Conservation (phyloP, 768 basidiomycete species). For the Candolleomyces aberdarensis region DNA sequence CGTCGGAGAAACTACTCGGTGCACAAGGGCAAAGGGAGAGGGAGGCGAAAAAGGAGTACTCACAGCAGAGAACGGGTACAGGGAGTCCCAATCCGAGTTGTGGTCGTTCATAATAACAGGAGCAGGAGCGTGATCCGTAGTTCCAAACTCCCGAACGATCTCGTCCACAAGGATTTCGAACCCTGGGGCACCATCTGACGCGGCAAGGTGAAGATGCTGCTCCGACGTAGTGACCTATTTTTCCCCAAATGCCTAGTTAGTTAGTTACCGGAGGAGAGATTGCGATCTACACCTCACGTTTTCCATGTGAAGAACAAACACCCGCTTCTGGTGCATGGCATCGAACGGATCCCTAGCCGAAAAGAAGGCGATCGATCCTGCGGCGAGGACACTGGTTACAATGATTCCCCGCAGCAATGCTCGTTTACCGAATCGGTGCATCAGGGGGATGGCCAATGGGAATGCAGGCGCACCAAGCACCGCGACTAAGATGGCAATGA, state of each 20-base stretch:
- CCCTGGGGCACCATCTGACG: slow-evolving; percentile 81
- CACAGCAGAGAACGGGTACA: slow-evolving; percentile 80
- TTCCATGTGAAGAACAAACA: slow-evolving; percentile 82
- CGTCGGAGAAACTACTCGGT: not conserved
- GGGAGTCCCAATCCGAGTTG: slow-evolving; percentile 84
- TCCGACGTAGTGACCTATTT: slow-evolving; percentile 66
- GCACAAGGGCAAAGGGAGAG: slow-evolving; percentile 4
- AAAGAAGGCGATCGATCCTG: slow-evolving; percentile 58
- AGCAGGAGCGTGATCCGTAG: slow-evolving; percentile 32
- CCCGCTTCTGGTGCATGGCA: slow-evolving; percentile 77
- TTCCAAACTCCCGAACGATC: slow-evolving; percentile 62
- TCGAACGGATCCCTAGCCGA: slow-evolving; percentile 67
- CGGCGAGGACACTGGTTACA: slow-evolving; percentile 43
- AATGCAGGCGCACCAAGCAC: slow-evolving; percentile 52
- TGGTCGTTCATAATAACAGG: slow-evolving; percentile 66
- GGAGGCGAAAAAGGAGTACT: slow-evolving; percentile 17
- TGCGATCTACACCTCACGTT: slow-evolving; percentile 54
- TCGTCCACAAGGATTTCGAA: slow-evolving; percentile 58
- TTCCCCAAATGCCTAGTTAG: not conserved
- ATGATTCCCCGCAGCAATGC: slow-evolving; percentile 38
- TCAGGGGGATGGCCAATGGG: slow-evolving; percentile 66
- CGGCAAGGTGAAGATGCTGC: slow-evolving; percentile 75
- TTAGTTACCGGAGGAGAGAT: not conserved
- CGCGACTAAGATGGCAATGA: slow-evolving; percentile 78
- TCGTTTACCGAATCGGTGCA: slow-evolving; percentile 60